Evolutionary conservation across 2,329 filamentous ascomycete genomes (phyloP), one percentile per base, ranked within the genome.

Genomic region (Microsporum audouinii): DNA sequence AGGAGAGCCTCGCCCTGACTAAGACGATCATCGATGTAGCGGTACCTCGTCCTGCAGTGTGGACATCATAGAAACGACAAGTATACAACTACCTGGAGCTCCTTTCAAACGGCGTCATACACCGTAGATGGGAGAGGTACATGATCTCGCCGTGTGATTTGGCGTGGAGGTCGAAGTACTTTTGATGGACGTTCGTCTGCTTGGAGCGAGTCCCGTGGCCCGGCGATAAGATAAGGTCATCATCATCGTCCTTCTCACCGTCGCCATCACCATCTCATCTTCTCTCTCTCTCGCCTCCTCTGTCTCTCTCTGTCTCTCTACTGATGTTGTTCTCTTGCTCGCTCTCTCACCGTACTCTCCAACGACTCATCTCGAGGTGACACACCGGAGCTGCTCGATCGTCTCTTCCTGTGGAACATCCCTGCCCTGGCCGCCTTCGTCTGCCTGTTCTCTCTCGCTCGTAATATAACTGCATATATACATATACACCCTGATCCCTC

Each of bases 181-280:
- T 2, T 12, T n/a, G 3, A 5, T 2, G 4, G 1, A 8, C 31
- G 29, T 12, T 31, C 49, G 12, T 39, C 38, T 4, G 38, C 17
- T 5, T 5, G 5, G 14, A 5, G 2, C 14, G 39, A 14, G 51
- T 38, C 51, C 51, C 51, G 51, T 55, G 51, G 51, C 49, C 27
- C 27, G 27, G 29, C 56, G 39, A 58, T 45, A 58, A 58, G 51
- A 55, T 55, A 55, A 55, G 51, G 33, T 39, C 53, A 57, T 57
- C 53, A 8, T 57, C 53, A 8, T 3, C 36, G 6, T 38, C 17
- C n/a, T 57, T 57, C 53, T 36, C 45, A 29, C 23, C 23, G 4
- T 14, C 27, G 23, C 8, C 27, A 29, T 29, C 45, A 5, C 45
- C 45, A 27, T 10, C 12, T 23, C 17, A 27, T 57, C 55, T 2